phyloP scores from a whole-genome alignment of 2,329 filamentous ascomycete genomes.

The Colletotrichum incanum region DNA sequence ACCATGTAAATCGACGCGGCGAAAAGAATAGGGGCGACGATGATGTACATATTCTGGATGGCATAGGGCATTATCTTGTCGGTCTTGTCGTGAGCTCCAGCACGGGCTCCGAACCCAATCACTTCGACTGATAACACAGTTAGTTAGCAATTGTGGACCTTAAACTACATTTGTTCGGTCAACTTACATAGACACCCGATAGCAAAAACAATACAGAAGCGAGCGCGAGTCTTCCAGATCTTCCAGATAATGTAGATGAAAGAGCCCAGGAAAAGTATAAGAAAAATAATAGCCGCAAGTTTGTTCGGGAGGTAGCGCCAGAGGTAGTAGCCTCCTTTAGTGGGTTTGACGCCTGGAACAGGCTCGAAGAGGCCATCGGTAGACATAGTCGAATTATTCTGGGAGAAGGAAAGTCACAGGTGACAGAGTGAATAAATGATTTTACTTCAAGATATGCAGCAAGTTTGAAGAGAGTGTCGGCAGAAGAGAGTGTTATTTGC shows the following conservation, averaged over 20 bases:
- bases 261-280: slow-evolving; percentile 56
- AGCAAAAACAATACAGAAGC: slow-evolving; percentile 61
- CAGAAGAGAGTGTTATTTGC: background rate
- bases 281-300: slow-evolving; percentile 58
- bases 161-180: rapidly evolving
- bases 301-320: slow-evolving; percentile 57
- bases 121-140: slow-evolving; percentile 54
- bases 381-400: background rate
- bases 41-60: slow-evolving; percentile 51
- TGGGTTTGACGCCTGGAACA: slow-evolving; percentile 42
- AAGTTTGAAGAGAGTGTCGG: background rate
- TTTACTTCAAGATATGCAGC: too few relatives aligned
- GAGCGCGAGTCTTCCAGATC: slow-evolving; percentile 58
- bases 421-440: too few relatives aligned
- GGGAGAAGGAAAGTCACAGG: background rate
- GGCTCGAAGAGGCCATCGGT: background rate
- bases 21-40: slow-evolving; percentile 58
- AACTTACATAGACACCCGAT: slow-evolving; percentile 59
- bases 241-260: slow-evolving; percentile 56
- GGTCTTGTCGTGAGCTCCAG: slow-evolving; percentile 45
- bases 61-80: slow-evolving; percentile 49
- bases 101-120: slow-evolving; percentile 52
- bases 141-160: slow-evolving; percentile 1
- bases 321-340: slow-evolving; percentile 48
- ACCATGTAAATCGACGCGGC: slow-evolving; percentile 68